These are phyloP conservation scores for Yamadazyma taylorii DNA, from an alignment of 1,139 yeast genomes.

Conservation along the genomic window DNA sequence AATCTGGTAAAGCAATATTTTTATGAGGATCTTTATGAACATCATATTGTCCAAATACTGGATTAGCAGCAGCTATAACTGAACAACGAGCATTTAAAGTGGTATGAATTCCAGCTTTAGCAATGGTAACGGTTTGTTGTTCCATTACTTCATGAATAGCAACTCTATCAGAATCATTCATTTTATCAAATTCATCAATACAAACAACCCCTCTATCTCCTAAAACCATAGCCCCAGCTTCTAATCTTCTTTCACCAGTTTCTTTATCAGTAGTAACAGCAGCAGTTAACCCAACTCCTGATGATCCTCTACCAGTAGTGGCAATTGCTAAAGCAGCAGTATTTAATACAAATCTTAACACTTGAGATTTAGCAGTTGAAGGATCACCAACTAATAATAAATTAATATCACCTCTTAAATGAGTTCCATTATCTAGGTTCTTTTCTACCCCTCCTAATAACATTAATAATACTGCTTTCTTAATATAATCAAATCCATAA, in stretches of 20 bases:
- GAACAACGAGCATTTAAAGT: conserved; percentile 96
- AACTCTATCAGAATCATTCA: conserved; percentile 95
- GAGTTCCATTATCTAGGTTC: conserved; percentile 92
- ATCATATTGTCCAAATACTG: conserved; percentile 96
- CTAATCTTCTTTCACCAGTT: conserved; percentile 94
- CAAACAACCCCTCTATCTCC: conserved; percentile 98
- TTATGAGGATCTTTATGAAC: conserved; percentile 95
- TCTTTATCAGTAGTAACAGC: conserved; percentile 97
- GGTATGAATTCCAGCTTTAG: conserved; percentile 98
- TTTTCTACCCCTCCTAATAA: conserved; percentile 93
- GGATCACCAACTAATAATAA: conserved; percentile 98
- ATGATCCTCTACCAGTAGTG: conserved; percentile 98
- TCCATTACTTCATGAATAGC: conserved; percentile 99
- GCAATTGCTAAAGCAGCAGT: conserved; percentile 96
- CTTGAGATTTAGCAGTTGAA: conserved; percentile 96
- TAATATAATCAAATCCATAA: conserved; percentile 89
- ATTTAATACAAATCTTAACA: conserved; percentile 87
- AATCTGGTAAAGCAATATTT: conserved; percentile 95
- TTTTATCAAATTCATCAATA: conserved; percentile 97
- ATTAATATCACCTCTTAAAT: conserved; percentile 96
- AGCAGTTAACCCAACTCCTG: conserved; percentile 99
- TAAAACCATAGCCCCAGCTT: conserved; percentile 99
- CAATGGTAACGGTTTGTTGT: conserved; percentile 97
- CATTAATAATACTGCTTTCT: conserved; percentile 89
- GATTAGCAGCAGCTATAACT: conserved; percentile 98